These are phyloP conservation scores for Pythium scleroteichum DNA, from an alignment of 352 stramenopile genomes.

Conservation along the genomic window DNA sequence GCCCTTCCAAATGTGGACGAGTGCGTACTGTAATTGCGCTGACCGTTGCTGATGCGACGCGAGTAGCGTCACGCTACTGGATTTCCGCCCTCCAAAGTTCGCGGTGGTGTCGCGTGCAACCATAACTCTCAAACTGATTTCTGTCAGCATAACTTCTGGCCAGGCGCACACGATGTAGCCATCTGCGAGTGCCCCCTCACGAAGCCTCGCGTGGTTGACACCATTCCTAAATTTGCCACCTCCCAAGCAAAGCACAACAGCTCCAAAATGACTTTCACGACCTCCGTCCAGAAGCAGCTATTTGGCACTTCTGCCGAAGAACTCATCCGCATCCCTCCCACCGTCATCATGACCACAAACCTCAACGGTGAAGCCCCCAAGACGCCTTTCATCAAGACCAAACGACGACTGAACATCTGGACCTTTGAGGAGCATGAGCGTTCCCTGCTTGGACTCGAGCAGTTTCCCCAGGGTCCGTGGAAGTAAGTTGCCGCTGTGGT, in stretches of 20 bases:
- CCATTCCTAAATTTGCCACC: neutral
- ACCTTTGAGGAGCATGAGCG: constrained; percentile 53
- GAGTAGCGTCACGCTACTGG: no score
- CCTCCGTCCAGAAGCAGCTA: constrained; percentile 8
- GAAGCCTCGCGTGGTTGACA: no score
- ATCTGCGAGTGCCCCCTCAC: neutral
- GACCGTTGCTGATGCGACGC: no score
- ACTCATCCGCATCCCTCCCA: constrained; percentile 17
- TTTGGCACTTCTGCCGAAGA: constrained; percentile 4
- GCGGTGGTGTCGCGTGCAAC: no score
- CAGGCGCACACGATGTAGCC: neutral
- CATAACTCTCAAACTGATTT: no score
- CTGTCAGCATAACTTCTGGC: neutral
- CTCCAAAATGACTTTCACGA: constrained; percentile 16
- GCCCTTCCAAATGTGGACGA: no score
- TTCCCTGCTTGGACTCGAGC: constrained; percentile 43
- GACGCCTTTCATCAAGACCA: constrained; percentile 14
- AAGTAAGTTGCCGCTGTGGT: constrained; percentile 7
- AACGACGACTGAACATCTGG: constrained; percentile 29
- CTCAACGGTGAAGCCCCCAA: constrained; percentile 1
- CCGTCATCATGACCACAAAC: constrained; percentile 18
- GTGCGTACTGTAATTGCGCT: no score
- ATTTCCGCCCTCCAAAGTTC: no score
- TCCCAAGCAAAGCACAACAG: neutral
- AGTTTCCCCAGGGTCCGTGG: constrained; percentile 10